Evolutionary conservation across 2,329 filamentous ascomycete genomes (phyloP), one percentile per base, ranked within the genome.

Genomic region (Aspergillus melleus): DNA sequence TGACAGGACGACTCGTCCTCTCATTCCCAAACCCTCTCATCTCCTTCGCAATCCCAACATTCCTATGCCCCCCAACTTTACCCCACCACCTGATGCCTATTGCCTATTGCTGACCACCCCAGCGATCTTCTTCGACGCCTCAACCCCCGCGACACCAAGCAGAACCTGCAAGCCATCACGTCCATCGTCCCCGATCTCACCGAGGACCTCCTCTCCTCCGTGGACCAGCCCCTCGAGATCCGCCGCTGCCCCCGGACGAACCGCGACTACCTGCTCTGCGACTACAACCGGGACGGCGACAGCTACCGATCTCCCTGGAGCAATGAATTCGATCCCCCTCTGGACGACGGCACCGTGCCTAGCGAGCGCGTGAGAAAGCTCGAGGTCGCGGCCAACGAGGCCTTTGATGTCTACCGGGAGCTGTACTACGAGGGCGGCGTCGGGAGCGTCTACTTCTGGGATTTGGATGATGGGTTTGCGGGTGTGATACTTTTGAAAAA

Each of bases 201-300:
- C 72, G 95, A 99, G 83, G 95, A 99, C 76, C 91, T 99, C 49
- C 91, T 99, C 66, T 95, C 94, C 66, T 96, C 94, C 24, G 95
- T 99, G 69, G 95, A 99, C 79, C 94, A 98, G 77, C 95, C 95
- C 24, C 88, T 99, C 59, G 88, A 90, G 61, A 86, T 96, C 64
- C 88, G 90, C 70, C 90, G 91, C 66, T 98, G 95, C 83, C 87
- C 87, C 69, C 90, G 93, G 79, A 90, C 91, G 32, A 92, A 92
- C 70, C 90, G 94, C 68, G 95, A 98, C 80, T 99, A 96, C 82
- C 87, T 99, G 54, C 90, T 97, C 72, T 99, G 95, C 84, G 95
- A 99, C 85, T 99, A 99, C 85, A 99, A 99, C 84, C 93, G 95
- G 66, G 95, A 99, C 79, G 95, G 95, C 64, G 94, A 97, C 81